Base-by-base conservation (phyloP, 176 grass and related monocot genomes). In the Zoysia japonica region DNA sequence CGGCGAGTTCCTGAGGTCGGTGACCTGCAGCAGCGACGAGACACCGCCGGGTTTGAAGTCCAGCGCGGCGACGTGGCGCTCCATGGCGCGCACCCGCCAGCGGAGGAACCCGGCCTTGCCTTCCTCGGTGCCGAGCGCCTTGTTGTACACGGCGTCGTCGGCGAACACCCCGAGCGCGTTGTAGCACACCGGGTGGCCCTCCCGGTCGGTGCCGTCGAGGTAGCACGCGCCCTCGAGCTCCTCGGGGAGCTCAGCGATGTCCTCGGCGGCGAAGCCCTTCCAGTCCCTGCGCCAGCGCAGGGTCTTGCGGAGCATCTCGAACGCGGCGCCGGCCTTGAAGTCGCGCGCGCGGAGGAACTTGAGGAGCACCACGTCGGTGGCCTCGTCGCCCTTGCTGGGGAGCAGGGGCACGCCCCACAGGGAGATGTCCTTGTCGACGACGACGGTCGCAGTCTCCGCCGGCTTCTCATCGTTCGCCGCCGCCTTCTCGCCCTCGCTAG, bases 331-430 rank as follows among this genome's bases (percentile, higher is more conserved):
- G 5, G 90, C 92, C 82, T 99, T 99, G 86, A 95, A 95, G 67
- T 99, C 96, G 17, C 96, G 92, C 16, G 96, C 92, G 50, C 96
- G 92, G 70, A 99, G 96, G 90, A 99, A 99, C 81, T 99, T 99
- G 83, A 99, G 90, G 68, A 99, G 92, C 14, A 95, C 67, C 14
- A 95, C 90, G 74, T 95, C 86, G 2, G 92, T 95, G 9, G 87
- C 69, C 41, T 95, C 88, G 42, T 63, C 80, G 67, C 86, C 88
- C 65, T 93, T 99, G 88, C 91, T 93, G 9, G 92, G 84, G 2
- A 90, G 80, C 61, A 99, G 85, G 15, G 96, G 92, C 65, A 99
- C 92, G 41, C 92, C 96, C 96, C 96, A 99, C 6, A 99, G 88
- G 1, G 83, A 5, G 12, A 89, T 76, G 47, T 91, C 88, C 77